These are phyloP conservation scores for Gaeumannomyces tritici DNA, from an alignment of 2,329 filamentous ascomycete genomes.

Conservation along the genomic window DNA sequence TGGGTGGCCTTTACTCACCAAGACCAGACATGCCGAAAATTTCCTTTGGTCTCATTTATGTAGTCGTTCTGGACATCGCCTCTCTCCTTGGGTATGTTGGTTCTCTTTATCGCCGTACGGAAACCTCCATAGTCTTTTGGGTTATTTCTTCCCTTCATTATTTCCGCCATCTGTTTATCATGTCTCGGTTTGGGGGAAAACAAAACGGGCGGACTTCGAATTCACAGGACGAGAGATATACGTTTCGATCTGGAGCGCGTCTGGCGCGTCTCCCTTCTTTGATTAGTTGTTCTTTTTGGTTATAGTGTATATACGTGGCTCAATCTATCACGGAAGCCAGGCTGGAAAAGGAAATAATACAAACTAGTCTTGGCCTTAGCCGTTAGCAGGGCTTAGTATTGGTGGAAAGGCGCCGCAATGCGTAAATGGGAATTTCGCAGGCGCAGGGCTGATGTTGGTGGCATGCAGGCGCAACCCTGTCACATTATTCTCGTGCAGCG, in stretches of 20 bases:
- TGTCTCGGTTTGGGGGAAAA: not conserved
- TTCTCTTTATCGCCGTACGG: not conserved
- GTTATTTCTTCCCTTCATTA: constrained; percentile 1
- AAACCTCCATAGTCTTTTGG: not conserved
- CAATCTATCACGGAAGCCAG: not conserved
- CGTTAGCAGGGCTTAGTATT: not conserved
- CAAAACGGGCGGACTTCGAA: not conserved
- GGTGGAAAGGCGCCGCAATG: no score
- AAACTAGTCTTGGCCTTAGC: not conserved
- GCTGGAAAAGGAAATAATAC: not conserved
- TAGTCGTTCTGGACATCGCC: not conserved
- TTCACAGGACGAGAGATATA: not conserved
- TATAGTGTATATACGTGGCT: not conserved
- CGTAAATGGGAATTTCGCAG: not conserved
- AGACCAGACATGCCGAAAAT: not conserved
- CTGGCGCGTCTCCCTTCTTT: not conserved
- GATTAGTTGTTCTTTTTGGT: not conserved
- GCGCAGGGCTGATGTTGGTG: not conserved
- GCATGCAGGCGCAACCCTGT: not conserved
- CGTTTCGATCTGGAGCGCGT: not conserved
- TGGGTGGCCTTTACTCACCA: not conserved
- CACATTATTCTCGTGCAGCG: not conserved
- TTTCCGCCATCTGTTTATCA: not conserved
- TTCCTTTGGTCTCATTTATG: not conserved
- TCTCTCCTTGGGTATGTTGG: not conserved